Evolutionary conservation across 225 moss, liverwort and hornwort species (phyloP), one percentile per base, ranked within the genome.

Genomic region (Climacium dendroides): DNA sequence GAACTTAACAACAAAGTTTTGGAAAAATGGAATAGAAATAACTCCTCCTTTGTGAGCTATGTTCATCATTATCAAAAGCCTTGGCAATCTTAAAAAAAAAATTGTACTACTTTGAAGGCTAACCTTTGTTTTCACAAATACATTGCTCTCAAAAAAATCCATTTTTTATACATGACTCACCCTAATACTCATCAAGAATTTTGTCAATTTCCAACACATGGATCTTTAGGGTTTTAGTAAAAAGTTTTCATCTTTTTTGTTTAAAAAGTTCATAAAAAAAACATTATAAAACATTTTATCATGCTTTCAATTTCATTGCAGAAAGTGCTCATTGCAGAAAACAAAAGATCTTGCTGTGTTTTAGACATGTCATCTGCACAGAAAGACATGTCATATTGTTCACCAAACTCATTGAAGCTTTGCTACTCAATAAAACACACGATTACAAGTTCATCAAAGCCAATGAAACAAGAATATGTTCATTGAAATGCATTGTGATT

Each of bases 81-180:
- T 0, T 5, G 0, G 3, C 15, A 71, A 43, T 43, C 25, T 70
- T 70, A 4, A 39, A 69, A 39, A 25, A 41, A 37, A 17, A 8
- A 17, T 24, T 41, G 25, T 41, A 41, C 3, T 26, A 26, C 3
- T 45, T 45, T 4, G 3, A 9, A 72, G 28, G 45, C 28, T n/a
- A n/a, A n/a, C n/a, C n/a, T 16, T 71, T 72, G 47, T 47, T 45
- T 22, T 47, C 6, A 28, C 15, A 26, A 10, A 45, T 29, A 45
- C 45, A 72, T 45, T 16, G 1, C 10, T 10, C 2, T 28, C 1
- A 16, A 2, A 71, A 15, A 1, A 2, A 0, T 3, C 6, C 5
- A 71, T 22, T 23, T n/a, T 26, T 66, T 11, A 20, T 16, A 9
- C 16, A 7, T 26, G 11, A 25, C 4, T 50, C 15, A 14, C 26